These are phyloP conservation scores for Mycena latifolia DNA, from an alignment of 768 basidiomycete species.

Conservation along the genomic window DNA sequence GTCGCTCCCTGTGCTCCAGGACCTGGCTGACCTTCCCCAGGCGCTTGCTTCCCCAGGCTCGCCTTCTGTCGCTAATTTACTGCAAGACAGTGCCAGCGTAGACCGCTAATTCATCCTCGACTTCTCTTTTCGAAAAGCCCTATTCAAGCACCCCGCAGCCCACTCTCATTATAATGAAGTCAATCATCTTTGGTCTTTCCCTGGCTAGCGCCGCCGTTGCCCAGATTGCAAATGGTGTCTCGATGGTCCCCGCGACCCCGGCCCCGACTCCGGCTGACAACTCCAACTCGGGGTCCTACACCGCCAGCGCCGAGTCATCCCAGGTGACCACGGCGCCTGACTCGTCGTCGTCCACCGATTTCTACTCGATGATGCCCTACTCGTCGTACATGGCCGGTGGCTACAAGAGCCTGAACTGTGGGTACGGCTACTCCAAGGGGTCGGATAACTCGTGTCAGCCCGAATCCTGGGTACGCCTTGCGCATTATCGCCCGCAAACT, in stretches of 20 bases:
- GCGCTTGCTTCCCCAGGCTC: conserved; percentile 59
- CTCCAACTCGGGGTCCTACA: too few species aligned
- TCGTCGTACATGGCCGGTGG: conserved; percentile 71
- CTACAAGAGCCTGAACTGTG: conserved; percentile 75
- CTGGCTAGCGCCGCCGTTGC: conserved; percentile 70
- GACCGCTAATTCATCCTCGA: conserved; percentile 68
- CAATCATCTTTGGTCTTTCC: conserved; percentile 69
- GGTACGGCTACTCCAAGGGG: conserved; percentile 75
- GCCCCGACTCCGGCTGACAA: too few species aligned
- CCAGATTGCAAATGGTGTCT: conserved; percentile 64
- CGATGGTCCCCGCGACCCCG: conserved; percentile 55
- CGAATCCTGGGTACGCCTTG: conserved; percentile 68
- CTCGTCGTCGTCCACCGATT: conserved; percentile 48
- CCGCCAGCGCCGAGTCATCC: too few species aligned
- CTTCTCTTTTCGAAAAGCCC: conserved; percentile 48
- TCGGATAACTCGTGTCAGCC: conserved; percentile 66
- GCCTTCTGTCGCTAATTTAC: conserved; percentile 57
- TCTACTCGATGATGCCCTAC: conserved; percentile 69
- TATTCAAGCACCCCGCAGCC: conserved; percentile 53
- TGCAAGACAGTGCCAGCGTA: conserved; percentile 85
- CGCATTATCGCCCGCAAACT: neutral
- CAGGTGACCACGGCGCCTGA: conserved; percentile 50
- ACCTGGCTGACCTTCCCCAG: conserved; percentile 36
- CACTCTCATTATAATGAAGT: conserved; percentile 73
- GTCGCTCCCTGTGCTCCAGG: conserved; percentile 39